Conservation (phyloP, 441 rosid species). For the Metrosideros polymorpha region DNA sequence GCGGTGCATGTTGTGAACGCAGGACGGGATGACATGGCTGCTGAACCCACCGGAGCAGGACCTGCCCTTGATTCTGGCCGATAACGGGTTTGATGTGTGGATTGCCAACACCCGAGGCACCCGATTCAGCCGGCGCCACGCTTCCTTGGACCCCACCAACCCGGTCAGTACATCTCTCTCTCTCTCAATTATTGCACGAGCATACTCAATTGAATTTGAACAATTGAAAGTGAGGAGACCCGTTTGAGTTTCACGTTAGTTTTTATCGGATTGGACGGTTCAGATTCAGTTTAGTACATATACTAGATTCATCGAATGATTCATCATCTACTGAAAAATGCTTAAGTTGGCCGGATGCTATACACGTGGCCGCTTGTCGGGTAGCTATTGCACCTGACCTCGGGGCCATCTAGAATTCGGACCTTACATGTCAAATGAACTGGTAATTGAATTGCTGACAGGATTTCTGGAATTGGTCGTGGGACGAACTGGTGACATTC, state of each 20-base stretch:
- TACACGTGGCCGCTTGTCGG: neutral
- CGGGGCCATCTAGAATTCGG: neutral
- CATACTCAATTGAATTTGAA: neutral
- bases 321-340: neutral
- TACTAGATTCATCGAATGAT: neutral
- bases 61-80: constrained; percentile 79
- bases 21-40: constrained; percentile 96
- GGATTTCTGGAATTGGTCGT: constrained; percentile 88
- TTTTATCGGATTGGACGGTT: neutral
- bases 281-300: neutral
- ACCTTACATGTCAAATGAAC: neutral
- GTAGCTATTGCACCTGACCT: neutral
- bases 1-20: neutral
- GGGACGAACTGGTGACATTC: constrained; percentile 72
- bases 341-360: neutral
- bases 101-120: constrained; percentile 85
- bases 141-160: constrained; percentile 32
- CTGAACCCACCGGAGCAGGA: constrained; percentile 73
- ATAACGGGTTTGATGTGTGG: constrained; percentile 92
- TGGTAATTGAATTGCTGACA: constrained; percentile 8
- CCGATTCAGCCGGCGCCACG: constrained; percentile 57
- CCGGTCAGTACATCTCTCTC: constrained; percentile 17
- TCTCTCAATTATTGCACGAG: neutral
- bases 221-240: neutral
- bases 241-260: neutral